Conservation (phyloP, 768 basidiomycete species). For the Pleurotus platypus region DNA sequence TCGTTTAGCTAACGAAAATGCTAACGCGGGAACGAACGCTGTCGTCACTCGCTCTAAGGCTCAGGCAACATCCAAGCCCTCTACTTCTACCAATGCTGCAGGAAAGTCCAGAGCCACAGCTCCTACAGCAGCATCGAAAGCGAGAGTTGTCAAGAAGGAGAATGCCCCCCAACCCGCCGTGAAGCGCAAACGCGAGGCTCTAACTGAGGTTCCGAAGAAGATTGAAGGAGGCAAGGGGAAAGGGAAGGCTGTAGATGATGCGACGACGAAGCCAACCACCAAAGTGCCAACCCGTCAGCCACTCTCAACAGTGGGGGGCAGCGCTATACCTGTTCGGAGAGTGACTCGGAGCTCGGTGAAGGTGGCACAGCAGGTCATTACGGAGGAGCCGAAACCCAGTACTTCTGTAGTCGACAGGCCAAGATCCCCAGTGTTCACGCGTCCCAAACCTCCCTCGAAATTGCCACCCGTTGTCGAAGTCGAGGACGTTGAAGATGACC, state of each 20-base stretch:
- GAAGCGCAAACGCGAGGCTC: neutral
- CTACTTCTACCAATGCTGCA: neutral
- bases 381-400: constrained; percentile 10
- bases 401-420: neutral
- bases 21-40: neutral
- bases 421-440: constrained; percentile 1
- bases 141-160: constrained; percentile 11
- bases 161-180: constrained; percentile 2
- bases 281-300: constrained; percentile 33
- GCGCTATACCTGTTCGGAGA: constrained; percentile 11
- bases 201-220: neutral
- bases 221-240: constrained; percentile 39
- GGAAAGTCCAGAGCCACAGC: constrained; percentile 4
- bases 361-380: constrained; percentile 11
- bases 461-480: constrained; percentile 24
- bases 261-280: constrained; percentile 8
- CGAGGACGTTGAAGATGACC: constrained; percentile 36
- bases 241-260: constrained; percentile 33
- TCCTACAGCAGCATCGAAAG: neutral
- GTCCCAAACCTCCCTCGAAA: constrained; percentile 10
- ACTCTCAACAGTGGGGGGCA: constrained; percentile 30
- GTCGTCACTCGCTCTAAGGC: constrained; percentile 1
- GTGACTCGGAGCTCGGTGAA: constrained; percentile 1
- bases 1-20: constrained; percentile 6
- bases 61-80: constrained; percentile 4